phyloP scores from a whole-genome alignment of 1,284 basidiomycete genomes.

The Ganoderma meredithae region DNA sequence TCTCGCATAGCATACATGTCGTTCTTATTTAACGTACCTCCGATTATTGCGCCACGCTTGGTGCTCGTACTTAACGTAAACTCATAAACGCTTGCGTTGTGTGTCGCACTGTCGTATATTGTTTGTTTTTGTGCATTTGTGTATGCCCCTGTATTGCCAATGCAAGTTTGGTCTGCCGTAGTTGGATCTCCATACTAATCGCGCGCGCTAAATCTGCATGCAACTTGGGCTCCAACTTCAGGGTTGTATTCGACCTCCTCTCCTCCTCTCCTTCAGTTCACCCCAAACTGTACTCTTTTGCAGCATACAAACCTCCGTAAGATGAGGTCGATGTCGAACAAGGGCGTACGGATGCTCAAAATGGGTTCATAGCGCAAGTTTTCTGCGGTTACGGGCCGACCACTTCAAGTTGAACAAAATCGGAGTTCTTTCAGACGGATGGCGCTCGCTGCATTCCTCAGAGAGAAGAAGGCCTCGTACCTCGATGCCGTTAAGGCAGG shows the following conservation, averaged over 20 bases:
- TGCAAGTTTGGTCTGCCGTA: background rate
- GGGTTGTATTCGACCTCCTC: background rate
- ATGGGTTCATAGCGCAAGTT: slow-evolving; percentile 20
- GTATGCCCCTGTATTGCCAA: background rate
- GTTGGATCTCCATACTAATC: background rate
- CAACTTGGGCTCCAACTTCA: background rate
- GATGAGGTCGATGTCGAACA: background rate
- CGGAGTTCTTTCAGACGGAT: background rate
- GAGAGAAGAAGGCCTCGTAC: slow-evolving; percentile 52
- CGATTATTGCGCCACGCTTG: background rate
- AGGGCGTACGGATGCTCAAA: slow-evolving; percentile 18
- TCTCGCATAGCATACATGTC: background rate
- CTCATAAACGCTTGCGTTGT: background rate
- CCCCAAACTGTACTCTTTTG: background rate
- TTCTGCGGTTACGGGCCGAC: background rate
- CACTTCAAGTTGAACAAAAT: background rate
- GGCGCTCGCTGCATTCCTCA: slow-evolving; percentile 25
- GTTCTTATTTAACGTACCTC: background rate
- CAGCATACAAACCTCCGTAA: slow-evolving; percentile 10
- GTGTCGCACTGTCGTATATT: slow-evolving; percentile 1
- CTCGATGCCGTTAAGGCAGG: slow-evolving; percentile 51
- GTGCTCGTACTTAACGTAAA: background rate
- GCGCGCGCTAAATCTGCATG: background rate
- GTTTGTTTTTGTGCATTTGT: background rate
- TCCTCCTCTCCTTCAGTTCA: background rate